These are phyloP conservation scores for Saccharomycopsis schoenii DNA, from an alignment of 805 yeast genomes.

Conservation along the genomic window DNA sequence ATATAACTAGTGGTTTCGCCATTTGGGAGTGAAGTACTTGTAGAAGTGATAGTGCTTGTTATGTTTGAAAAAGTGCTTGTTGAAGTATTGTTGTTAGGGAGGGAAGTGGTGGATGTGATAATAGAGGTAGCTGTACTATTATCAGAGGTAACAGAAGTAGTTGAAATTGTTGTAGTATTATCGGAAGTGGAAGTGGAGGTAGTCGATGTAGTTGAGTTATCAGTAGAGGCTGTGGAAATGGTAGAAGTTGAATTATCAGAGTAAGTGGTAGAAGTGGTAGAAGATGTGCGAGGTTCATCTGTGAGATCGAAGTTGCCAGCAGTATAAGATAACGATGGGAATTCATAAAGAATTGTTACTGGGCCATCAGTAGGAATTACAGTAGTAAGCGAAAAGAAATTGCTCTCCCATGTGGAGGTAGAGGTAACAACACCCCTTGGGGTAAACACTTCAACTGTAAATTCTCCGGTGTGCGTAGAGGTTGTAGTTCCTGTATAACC, in stretches of 20 bases:
- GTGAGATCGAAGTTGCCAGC: background rate
- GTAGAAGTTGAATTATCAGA: no score
- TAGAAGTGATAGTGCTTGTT: background rate
- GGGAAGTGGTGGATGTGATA: background rate
- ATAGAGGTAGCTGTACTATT: background rate
- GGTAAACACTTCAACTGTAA: background rate
- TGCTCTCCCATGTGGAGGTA: background rate
- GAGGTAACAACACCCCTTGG: constrained; percentile 1
- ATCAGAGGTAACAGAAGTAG: background rate
- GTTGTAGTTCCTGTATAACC: constrained; percentile 7
- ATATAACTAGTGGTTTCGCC: background rate
- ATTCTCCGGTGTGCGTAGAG: background rate
- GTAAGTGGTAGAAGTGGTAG: background rate
- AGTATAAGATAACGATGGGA: background rate
- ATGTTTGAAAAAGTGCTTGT: background rate
- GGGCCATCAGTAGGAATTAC: background rate
- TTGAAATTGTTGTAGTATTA: background rate
- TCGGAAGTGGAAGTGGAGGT: background rate
- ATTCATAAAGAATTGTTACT: constrained; percentile 1
- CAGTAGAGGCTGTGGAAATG: background rate
- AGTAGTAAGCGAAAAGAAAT: background rate
- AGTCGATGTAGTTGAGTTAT: background rate
- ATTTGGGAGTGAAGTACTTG: no score
- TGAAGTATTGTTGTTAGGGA: background rate
- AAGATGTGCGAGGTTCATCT: background rate